Percentiles rank a stretch among this genome's conserved stretches.
phyloP scores from a whole-genome alignment of 352 stramenopile species.

The Thalassiosira mediterranea region DNA sequence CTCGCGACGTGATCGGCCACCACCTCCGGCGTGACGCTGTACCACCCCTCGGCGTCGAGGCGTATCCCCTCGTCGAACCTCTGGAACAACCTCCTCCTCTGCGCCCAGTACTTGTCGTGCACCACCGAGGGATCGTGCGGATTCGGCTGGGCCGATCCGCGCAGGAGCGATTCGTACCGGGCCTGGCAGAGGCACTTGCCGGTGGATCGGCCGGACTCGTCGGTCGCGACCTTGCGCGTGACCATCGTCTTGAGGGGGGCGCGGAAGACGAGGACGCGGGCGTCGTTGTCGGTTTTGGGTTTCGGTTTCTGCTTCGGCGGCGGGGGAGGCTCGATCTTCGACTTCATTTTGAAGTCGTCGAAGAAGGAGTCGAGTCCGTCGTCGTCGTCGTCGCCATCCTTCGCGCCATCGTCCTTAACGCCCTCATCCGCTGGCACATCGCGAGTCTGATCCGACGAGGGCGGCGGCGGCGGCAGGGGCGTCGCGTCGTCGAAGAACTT shows the following conservation, averaged over 20 bases:
- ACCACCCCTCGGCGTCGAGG: conserved; percentile 80
- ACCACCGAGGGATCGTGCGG: conserved; percentile 66
- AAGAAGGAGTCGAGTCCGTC: conserved; percentile 47
- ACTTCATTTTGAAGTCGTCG: conserved; percentile 44
- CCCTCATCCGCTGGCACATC: too few relatives aligned
- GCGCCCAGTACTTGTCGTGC: conserved; percentile 79
- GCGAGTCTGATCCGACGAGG: too few relatives aligned
- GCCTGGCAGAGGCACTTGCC: conserved; percentile 42
- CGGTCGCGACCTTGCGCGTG: conserved; percentile 18
- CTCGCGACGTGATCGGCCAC: conserved; percentile 75
- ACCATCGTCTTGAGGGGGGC: conserved; percentile 46
- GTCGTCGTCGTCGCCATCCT: conserved; percentile 8
- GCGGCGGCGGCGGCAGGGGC: too few relatives aligned
- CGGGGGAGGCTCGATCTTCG: conserved; percentile 2
- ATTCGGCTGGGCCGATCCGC: conserved; percentile 30
- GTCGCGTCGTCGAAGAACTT: too few relatives aligned
- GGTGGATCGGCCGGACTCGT: not conserved
- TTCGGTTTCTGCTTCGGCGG: not conserved
- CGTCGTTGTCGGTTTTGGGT: conserved; percentile 11
- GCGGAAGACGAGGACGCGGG: conserved; percentile 24
- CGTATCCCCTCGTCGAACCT: conserved; percentile 75
- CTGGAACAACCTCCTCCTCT: conserved; percentile 72
- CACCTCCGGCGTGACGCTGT: conserved; percentile 78
- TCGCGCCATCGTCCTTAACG: too few relatives aligned
- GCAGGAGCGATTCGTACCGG: conserved; percentile 24